These are phyloP conservation scores for Phytophthora gonapodyides DNA, from an alignment of 352 stramenopile species.

Conservation along the genomic window DNA sequence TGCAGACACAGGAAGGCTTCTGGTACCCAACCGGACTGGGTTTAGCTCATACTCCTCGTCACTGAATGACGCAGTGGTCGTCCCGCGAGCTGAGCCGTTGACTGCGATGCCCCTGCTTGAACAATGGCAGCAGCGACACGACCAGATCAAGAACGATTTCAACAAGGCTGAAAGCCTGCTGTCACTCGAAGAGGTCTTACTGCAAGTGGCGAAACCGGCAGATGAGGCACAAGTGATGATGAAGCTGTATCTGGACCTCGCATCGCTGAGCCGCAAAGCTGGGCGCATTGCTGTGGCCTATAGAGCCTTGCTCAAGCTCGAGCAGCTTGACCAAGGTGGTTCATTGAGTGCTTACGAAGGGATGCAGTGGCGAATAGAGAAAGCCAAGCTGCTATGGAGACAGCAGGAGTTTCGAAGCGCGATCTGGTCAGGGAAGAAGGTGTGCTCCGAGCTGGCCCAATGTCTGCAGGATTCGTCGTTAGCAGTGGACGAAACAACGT, in stretches of 20 bases:
- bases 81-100: conserved; percentile 4
- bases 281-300: conserved; percentile 72
- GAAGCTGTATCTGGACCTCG: conserved; percentile 62
- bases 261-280: conserved; percentile 63
- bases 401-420: conserved; percentile 73
- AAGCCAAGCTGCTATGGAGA: conserved; percentile 80
- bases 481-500: conserved; percentile 9
- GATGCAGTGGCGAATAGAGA: conserved; percentile 75
- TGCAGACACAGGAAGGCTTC: background rate
- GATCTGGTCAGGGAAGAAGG: conserved; percentile 70
- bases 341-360: conserved; percentile 44
- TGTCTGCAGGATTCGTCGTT: conserved; percentile 33
- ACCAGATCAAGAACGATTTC: conserved; percentile 57
- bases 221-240: conserved; percentile 37
- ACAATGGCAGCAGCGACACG: conserved; percentile 48
- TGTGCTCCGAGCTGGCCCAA: conserved; percentile 48
- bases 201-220: conserved; percentile 42
- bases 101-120: conserved; percentile 38
- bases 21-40: conserved; percentile 11
- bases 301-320: conserved; percentile 61
- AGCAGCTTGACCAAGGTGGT: conserved; percentile 49
- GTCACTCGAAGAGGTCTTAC: conserved; percentile 62
- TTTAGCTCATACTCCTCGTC: conserved; percentile 16
- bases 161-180: conserved; percentile 63
- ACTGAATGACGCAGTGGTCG: conserved; percentile 1